These are phyloP conservation scores for Trypanosoma grayi DNA, from an alignment of 208 protist genomes.

Conservation along the genomic window DNA sequence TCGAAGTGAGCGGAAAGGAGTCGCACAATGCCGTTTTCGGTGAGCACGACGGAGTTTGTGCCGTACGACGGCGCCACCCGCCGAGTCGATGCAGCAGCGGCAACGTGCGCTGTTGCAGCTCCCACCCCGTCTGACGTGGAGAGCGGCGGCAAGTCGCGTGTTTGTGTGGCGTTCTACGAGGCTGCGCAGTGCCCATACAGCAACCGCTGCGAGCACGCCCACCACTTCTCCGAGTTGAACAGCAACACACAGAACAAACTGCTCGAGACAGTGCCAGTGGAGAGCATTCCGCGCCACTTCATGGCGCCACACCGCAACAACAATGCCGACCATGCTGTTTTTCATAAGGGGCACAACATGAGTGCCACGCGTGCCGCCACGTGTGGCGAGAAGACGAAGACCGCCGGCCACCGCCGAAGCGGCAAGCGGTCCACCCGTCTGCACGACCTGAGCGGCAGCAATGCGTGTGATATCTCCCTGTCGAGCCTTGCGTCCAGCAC, in stretches of 20 bases:
- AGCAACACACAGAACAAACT: constrained; percentile 48
- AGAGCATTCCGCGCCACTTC: constrained; percentile 66
- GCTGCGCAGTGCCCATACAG: constrained; percentile 56
- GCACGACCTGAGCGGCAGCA: constrained; percentile 10
- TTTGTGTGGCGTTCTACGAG: constrained; percentile 78
- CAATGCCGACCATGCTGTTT: neutral
- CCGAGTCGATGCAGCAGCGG: neutral
- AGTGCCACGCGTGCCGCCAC: neutral
- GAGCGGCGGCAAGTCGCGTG: constrained; percentile 37
- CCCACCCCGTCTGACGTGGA: neutral
- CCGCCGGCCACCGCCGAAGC: neutral
- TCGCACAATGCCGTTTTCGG: constrained; percentile 36
- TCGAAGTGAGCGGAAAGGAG: neutral
- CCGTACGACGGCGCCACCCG: constrained; percentile 1
- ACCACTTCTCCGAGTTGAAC: constrained; percentile 66
- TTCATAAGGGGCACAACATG: neutral
- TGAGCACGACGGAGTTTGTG: constrained; percentile 36
- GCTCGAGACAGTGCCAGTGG: constrained; percentile 49
- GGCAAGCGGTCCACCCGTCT: neutral
- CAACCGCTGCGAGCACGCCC: constrained; percentile 61
- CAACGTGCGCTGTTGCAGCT: neutral
- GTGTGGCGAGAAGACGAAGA: neutral
- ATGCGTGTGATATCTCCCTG: constrained; percentile 12
- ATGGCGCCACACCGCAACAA: constrained; percentile 10
- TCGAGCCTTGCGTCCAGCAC: constrained; percentile 18